phyloP scores from a whole-genome alignment of 257 asterid genomes.

The Lithospermum erythrorhizon region DNA sequence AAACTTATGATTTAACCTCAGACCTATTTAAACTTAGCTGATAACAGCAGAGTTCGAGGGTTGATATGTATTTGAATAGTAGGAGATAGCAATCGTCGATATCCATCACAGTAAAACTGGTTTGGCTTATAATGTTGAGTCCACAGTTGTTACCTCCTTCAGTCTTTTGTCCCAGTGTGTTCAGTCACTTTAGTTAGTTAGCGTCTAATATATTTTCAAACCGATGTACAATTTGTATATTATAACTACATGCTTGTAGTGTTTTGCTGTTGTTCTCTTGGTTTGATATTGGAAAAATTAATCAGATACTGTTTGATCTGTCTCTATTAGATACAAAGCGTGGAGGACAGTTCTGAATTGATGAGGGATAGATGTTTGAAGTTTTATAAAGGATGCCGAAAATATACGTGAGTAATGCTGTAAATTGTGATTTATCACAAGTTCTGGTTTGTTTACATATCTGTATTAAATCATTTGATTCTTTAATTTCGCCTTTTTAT shows the following conservation, averaged over 20 bases:
- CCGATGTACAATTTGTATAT: not conserved
- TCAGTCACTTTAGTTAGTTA: not conserved
- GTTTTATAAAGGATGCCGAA: constrained; percentile 95
- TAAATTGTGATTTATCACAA: constrained; percentile 12
- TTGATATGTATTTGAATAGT: too few relatives aligned
- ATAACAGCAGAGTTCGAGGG: too few relatives aligned
- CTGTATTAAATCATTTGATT: not conserved
- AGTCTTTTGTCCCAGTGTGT: too few relatives aligned
- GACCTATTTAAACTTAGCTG: too few relatives aligned
- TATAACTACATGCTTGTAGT: too few relatives aligned
- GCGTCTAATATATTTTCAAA: not conserved
- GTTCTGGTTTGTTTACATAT: not conserved
- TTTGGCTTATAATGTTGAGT: not conserved
- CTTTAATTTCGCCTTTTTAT: not conserved
- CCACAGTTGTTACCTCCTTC: too few relatives aligned
- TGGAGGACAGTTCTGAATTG: constrained; percentile 90
- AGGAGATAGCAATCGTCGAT: too few relatives aligned
- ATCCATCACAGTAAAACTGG: not conserved
- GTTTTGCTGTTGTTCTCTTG: too few relatives aligned
- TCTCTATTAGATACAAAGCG: constrained; percentile 62
- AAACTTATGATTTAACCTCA: too few relatives aligned
- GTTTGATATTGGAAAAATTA: not conserved
- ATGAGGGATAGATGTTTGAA: constrained; percentile 88
- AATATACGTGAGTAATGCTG: constrained; percentile 72
- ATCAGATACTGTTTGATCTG: not conserved